Conservation (phyloP, 2,329 filamentous ascomycete species). For the Coccinonectria pachysandricola region DNA sequence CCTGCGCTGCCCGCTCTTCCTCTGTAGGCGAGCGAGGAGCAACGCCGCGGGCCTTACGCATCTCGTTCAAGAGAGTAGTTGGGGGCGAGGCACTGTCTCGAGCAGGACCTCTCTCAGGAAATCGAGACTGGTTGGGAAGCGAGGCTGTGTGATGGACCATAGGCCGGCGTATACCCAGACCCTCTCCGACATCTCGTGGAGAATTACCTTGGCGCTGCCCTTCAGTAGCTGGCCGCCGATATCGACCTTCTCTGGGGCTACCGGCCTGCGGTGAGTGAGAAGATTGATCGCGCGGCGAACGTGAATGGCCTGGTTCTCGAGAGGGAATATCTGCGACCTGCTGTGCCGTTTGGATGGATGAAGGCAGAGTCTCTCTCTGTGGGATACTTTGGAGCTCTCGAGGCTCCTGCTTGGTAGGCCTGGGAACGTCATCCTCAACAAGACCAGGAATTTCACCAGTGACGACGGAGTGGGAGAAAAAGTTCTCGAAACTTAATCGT, state of each 20-base stretch:
- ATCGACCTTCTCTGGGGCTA: slow-evolving; percentile 30
- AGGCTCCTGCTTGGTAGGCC: slow-evolving; percentile 25
- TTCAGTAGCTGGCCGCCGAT: slow-evolving; percentile 19
- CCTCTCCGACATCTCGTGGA: slow-evolving; percentile 36
- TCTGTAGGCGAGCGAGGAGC: slow-evolving; percentile 36
- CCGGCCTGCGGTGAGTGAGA: slow-evolving; percentile 33
- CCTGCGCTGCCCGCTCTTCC: slow-evolving; percentile 66
- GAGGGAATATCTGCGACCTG: slow-evolving; percentile 27
- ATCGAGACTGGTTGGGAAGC: slow-evolving; percentile 33
- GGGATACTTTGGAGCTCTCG: slow-evolving; percentile 26
- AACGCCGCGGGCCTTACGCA: slow-evolving; percentile 19
- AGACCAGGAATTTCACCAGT: slow-evolving; percentile 68
- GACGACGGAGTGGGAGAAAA: slow-evolving; percentile 69
- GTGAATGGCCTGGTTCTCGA: slow-evolving; percentile 24
- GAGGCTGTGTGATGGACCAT: slow-evolving; percentile 37
- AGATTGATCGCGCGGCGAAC: slow-evolving; percentile 32
- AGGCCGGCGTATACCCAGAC: slow-evolving; percentile 42
- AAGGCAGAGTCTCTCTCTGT: slow-evolving; percentile 20
- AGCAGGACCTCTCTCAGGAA: slow-evolving; percentile 11
- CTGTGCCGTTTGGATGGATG: slow-evolving; percentile 23
- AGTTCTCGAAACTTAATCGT: slow-evolving; percentile 73
- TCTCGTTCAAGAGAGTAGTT: slow-evolving; percentile 24
- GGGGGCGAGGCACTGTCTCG: slow-evolving; percentile 18
- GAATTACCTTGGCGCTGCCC: slow-evolving; percentile 29
- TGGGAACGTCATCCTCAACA: slow-evolving; percentile 62